A percentile compares a stretch with the other conserved stretches of the same genome.
Evolutionary conservation across 163 green algal species (phyloP).

Genomic region (Chlorella variabilis): DNA sequence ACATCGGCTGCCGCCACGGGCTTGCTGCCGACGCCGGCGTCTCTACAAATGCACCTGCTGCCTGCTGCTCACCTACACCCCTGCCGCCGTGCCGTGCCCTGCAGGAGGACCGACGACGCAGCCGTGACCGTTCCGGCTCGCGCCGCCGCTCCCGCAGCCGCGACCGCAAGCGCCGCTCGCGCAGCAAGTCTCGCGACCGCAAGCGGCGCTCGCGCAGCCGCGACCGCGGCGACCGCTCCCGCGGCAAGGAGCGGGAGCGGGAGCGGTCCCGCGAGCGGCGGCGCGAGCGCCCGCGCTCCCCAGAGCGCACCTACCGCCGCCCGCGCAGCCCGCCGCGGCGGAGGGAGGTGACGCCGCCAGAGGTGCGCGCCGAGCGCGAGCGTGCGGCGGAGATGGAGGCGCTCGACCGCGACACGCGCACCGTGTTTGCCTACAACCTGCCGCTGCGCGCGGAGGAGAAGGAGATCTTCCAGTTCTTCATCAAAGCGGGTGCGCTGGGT

Average conservation of each 20-base stretch:
- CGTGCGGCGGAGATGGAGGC: conserved; percentile 70
- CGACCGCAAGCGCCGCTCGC: conserved; percentile 1
- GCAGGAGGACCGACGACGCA: conserved; percentile 18
- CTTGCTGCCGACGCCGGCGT: neutral
- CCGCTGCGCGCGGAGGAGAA: conserved; percentile 87
- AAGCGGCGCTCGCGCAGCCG: conserved; percentile 16
- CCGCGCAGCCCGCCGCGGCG: neutral
- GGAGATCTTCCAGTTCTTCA: conserved; percentile 95
- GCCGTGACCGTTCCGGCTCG: neutral
- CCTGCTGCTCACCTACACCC: too few species aligned
- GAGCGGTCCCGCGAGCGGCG: neutral
- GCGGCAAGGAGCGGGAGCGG: neutral
- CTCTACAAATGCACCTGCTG: neutral
- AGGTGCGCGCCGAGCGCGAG: conserved; percentile 64
- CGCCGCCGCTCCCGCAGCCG: conserved; percentile 13
- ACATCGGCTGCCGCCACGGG: neutral
- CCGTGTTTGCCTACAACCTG: conserved; percentile 93
- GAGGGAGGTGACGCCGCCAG: conserved; percentile 59
- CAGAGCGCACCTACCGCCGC: neutral
- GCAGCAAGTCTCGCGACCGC: neutral
- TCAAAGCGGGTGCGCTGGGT: conserved; percentile 28
- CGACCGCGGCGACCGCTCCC: neutral
- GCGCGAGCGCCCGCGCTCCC: neutral
- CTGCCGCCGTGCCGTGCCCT: neutral
- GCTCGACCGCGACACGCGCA: conserved; percentile 88